These are phyloP conservation scores for Penicillium sp. DNA, from an alignment of 2,329 filamentous ascomycete species.

Conservation along the genomic window DNA sequence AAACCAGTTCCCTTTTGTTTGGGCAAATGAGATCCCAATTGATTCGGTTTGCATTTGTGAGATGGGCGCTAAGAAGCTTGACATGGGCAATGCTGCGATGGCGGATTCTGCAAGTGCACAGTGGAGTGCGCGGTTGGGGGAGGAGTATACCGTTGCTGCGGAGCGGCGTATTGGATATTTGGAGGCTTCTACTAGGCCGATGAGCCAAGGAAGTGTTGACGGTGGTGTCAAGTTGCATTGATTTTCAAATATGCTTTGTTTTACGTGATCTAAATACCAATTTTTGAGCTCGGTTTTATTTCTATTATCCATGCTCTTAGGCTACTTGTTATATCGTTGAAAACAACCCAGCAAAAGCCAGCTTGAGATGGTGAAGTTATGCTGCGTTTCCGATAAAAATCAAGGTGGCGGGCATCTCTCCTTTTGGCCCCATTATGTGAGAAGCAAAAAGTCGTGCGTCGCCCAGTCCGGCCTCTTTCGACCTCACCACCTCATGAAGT, in stretches of 20 bases:
- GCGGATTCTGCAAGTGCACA: constrained; percentile 9
- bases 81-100: constrained; percentile 40
- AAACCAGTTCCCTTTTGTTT: constrained; percentile 56
- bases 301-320: constrained; percentile 18
- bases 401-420: not conserved
- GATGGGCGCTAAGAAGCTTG: constrained; percentile 79
- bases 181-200: not conserved
- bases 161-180: constrained; percentile 32
- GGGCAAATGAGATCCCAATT: constrained; percentile 71
- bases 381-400: not conserved
- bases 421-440: too few relatives aligned
- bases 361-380: constrained; percentile 16
- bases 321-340: constrained; percentile 11
- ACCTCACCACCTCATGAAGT: too few relatives aligned
- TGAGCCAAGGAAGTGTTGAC: not conserved
- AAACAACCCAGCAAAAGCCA: constrained; percentile 22
- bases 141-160: constrained; percentile 58
- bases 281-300: not conserved
- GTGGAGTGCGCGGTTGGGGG: constrained; percentile 53
- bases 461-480: too few relatives aligned
- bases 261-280: not conserved
- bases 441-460: too few relatives aligned
- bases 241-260: not conserved
- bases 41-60: constrained; percentile 77
- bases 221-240: constrained; percentile 2